phyloP scores from a whole-genome alignment of 768 basidiomycete species.

The Galerina sulciceps region DNA sequence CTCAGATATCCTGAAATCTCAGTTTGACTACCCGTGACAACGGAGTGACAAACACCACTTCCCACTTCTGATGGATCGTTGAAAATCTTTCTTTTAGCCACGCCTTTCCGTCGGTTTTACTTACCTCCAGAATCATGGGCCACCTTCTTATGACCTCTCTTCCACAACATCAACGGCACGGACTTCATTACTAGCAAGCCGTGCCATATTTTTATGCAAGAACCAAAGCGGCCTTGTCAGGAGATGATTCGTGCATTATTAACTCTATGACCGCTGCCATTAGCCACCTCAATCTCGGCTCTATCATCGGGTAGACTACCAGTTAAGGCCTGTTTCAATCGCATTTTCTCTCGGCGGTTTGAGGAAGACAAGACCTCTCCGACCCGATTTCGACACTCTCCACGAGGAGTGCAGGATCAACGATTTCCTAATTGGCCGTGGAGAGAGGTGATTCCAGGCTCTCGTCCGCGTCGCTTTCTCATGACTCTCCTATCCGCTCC shows the following conservation, averaged over 20 bases:
- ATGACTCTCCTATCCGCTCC: not conserved
- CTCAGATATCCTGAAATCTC: not conserved
- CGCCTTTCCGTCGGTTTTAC: not conserved
- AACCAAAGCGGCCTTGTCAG: not conserved
- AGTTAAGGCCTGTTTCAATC: not conserved
- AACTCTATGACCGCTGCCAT: not conserved
- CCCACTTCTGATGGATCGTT: not conserved
- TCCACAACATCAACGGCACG: not conserved
- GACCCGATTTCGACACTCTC: not conserved
- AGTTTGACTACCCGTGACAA: not conserved
- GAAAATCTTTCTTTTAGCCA: not conserved
- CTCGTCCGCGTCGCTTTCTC: conserved; percentile 2
- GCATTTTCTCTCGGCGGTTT: conserved; percentile 12
- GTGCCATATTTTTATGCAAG: not conserved
- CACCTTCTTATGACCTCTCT: conserved; percentile 8
- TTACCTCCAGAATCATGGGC: not conserved
- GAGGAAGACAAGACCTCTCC: conserved; percentile 7
- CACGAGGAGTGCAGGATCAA: conserved; percentile 6
- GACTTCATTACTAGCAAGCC: not conserved
- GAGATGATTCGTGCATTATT: not conserved
- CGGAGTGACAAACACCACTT: not conserved
- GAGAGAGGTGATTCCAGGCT: conserved; percentile 1
- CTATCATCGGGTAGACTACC: conserved; percentile 1
- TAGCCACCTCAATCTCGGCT: not conserved
- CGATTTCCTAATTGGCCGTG: not conserved